Base-by-base conservation (phyloP, 2,329 filamentous ascomycete species). In the Colletotrichum cereale region DNA sequence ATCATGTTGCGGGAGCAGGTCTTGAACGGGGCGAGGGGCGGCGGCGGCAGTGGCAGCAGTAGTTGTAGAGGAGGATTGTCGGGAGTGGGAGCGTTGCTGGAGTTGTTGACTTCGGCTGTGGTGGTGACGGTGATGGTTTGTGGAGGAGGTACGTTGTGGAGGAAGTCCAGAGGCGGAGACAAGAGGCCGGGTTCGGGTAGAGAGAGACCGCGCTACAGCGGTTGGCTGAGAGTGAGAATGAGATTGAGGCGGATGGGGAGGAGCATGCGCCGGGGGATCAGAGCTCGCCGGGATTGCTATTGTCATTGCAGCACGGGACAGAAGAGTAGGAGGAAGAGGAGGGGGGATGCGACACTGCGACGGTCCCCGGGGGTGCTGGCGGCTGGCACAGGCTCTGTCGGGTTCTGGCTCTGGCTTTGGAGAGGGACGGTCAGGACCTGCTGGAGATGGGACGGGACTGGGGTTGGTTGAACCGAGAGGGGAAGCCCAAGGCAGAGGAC, bases 1-100 rank as follows among this genome's bases (percentile, higher is more conserved):
- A 82, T 96, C 93, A 80, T 91, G 87, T 77, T 92, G 90, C 66
- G 84, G 83, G 63, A 83, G 76, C 53, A 82, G 75, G 67, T 87
- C 82, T 73, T 85, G 83, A 58, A 81, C 77, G 71, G 83, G 81
- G 73, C 82, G 83, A 67, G 81, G 16, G 38, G 62, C 11, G 18
- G 24, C 36, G 31, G 64, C 42, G 42, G 64, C 44, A 44, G 65
- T 42, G 40, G 56, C 63, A 29, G 48, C 42, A 14, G 21, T 79
- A 52, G 83, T 12, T 40, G 48, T 82, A 34, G 83, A 84, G 47
- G 84, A 83, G 44, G 83, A 82, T 24, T 73, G 73, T 62, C 74
- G 74, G 60, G 75, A 75, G 62, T 63, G 57, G 36, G 61, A 76
- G 80, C 74, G 76, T 78, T 63, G 44, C n/a, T 71, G 80, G 74